Base-by-base conservation (phyloP, 2,329 filamentous ascomycete species). In the Beauveria varroae region DNA sequence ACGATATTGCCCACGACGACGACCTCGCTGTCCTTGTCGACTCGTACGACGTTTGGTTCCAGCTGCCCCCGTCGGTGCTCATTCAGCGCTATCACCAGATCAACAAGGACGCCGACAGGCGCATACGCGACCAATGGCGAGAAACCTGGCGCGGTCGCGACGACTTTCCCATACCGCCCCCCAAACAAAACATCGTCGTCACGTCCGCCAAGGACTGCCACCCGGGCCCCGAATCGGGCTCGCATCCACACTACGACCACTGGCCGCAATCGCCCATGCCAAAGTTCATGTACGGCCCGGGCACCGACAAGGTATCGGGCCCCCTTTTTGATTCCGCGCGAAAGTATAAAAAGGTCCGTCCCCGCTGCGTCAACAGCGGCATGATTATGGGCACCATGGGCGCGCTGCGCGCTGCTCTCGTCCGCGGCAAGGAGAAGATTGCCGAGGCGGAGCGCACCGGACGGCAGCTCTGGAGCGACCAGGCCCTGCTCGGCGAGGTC, bases 21-120 rank as follows among this genome's bases (percentile, higher is more conserved):
- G 72, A 75, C 59, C 62, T 76, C 1, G 69, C 70, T 1, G 64
- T 76, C 0, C 65, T 76, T n/a, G 71, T 76, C 1, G 74, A 76
- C 26, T 71, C 73, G 0, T 72, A 76, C 63, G 73, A 76, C 47
- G 65, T 73, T 43, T 76, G 74, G 74, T 76, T 76, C 47, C 74
- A 76, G 56, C 68, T 76, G 0, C 74, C 74, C 0, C 72, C 73
- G 0, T 71, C 72, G 5, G 73, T 74, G 1, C 68, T 76, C 2
- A 68, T 76, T 5, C 62, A 73, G 44, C 70, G 74, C 8, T 76
- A 71, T 59, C 73, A 74, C 55, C 65, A 66, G 16, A 64, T 75
- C 26, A 75, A 75, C 61, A 64, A 63, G 5, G 69, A 74, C 44
- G 73, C 73, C 14, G 68, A 75, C 53, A 67, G 65, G 3, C 68